Evolutionary conservation across 805 yeast genomes (phyloP), one percentile per base, ranked within the genome.

Genomic region (Metschnikowia hibisci): DNA sequence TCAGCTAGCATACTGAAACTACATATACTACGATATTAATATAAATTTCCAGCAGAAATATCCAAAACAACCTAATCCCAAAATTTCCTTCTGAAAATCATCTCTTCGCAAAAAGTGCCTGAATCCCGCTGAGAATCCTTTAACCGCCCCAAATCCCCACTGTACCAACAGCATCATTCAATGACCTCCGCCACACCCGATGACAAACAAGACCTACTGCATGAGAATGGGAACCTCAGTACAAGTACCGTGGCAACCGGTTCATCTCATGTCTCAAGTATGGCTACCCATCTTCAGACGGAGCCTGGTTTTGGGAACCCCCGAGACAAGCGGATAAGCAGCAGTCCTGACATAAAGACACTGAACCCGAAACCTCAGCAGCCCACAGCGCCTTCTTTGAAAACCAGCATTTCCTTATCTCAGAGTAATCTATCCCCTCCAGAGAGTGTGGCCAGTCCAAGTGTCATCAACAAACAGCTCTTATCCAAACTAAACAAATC

Each of bases 401-500:
- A 35, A 25, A 23, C 39, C 15, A 35, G 10, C 25, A 14, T 27
- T 9, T 12, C 32, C 6, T 30, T 10, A 4, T 27, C 32, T 13
- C 39, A 35, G 10, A 11, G 33, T 11, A 29, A 13, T 28, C 11
- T 33, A 7, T 37, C 40, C 4, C 25, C 40, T 15, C 20, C 18
- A 26, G 40, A 29, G 6, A 20, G 45, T 25, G 42, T 35, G 8
- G 29, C 47, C n/a, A 53, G 52, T 9, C 52, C 55, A 29, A 42
- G 52, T 23, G 54, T 52, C 11, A 50, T 60, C 46, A 58, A 60
- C 49, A 57, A 57, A 36, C 60, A 55, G 36, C 63, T 65, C 23
- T 63, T 70, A 28, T 61, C 72, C 22, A 69, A 66, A 53, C 59
- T 71, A 37, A 71, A 71, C 53, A 69, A 70, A 47, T 63, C 74